Base-by-base conservation (phyloP, 1,284 basidiomycete species). In the Phlebopus sp. region DNA sequence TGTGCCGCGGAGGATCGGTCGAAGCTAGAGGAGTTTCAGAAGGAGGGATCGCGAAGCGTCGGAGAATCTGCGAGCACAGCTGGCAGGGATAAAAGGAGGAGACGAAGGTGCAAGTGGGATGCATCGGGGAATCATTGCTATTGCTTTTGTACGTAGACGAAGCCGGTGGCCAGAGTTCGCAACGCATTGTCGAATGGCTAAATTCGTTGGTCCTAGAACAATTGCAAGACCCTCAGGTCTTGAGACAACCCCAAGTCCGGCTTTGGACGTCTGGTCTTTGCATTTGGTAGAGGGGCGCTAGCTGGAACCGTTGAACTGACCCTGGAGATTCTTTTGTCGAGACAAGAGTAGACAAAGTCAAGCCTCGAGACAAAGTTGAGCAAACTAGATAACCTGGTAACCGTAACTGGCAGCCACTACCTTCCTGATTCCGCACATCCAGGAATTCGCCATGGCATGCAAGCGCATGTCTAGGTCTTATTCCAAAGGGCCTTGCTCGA, bases 31-130 rank as follows among this genome's bases (percentile, higher is more conserved):
- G 23, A 44, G 4, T 17, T 23, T 25, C 32, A 21, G 47, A 50
- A 48, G n/a, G 44, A 23, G 8, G n/a, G 11, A 38, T 48, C 37
- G 46, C 19, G 27, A 37, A 53, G 42, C 21, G 43, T n/a, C 23
- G 21, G 18, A 30, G 31, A 39, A 35, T 18, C 9, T 29, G 37
- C 35, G 29, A 41, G 38, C 30, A 40, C 46, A 42, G 48, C 46
- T 50, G 29, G 48, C 37, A 7, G 23, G 39, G 45, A 5, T 29
- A 49, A 32, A 37, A 30, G 32, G n/a, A 49, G 11, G 37, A 34
- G 19, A 31, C 10, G 30, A 35, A 47, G 39, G 36, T 27, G 37
- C 21, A 36, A 25, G 32, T 31, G 9, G 18, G 21, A 36, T 36
- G 17, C 17, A 23, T 42, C 29, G 29, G 27, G 11, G 40, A 32